These are phyloP conservation scores for Simplicillium sp. DNA, from an alignment of 2,329 filamentous ascomycete species.

Conservation along the genomic window DNA sequence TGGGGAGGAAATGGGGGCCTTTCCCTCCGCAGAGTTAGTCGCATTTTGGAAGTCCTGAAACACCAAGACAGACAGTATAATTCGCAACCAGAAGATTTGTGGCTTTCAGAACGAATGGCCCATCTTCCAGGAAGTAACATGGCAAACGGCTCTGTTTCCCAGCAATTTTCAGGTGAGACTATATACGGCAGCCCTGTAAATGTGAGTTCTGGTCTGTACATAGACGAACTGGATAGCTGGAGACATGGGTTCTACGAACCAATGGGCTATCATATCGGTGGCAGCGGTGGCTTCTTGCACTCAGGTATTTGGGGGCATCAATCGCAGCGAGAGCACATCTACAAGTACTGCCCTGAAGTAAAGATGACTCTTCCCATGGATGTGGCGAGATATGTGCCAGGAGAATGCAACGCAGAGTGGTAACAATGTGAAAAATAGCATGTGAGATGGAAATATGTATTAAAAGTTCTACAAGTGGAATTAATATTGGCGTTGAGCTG, in stretches of 20 bases:
- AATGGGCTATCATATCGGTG: slow-evolving; percentile 49
- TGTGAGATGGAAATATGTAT: no score
- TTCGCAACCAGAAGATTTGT: slow-evolving; percentile 45
- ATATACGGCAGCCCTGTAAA: slow-evolving; percentile 17
- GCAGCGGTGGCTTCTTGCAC: slow-evolving; percentile 35
- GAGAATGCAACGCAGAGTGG: slow-evolving; percentile 27
- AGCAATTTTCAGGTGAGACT: slow-evolving; percentile 40
- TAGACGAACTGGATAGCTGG: slow-evolving; percentile 38
- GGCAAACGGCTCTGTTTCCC: slow-evolving; percentile 39
- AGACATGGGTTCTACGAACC: slow-evolving; percentile 44
- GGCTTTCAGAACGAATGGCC: slow-evolving; percentile 43
- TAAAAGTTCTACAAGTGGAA: no score
- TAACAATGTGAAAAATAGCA: no score
- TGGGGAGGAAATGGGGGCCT: slow-evolving; percentile 44
- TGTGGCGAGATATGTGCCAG: slow-evolving; percentile 38
- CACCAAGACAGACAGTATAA: slow-evolving; percentile 18
- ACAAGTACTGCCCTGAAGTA: slow-evolving; percentile 48
- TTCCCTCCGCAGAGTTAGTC: slow-evolving; percentile 39
- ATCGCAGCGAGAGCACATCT: slow-evolving; percentile 37
- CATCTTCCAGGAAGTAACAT: slow-evolving; percentile 36
- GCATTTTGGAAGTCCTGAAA: no score
- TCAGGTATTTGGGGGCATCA: slow-evolving; percentile 38
- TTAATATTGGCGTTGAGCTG: no score
- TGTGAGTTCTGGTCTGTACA: slow-evolving; percentile 11
- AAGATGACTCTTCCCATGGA: slow-evolving; percentile 50